Evolutionary conservation across 139 green algal species (phyloP), one percentile per base, ranked within the genome.

Genomic region (Chlamydomonas incerta): DNA sequence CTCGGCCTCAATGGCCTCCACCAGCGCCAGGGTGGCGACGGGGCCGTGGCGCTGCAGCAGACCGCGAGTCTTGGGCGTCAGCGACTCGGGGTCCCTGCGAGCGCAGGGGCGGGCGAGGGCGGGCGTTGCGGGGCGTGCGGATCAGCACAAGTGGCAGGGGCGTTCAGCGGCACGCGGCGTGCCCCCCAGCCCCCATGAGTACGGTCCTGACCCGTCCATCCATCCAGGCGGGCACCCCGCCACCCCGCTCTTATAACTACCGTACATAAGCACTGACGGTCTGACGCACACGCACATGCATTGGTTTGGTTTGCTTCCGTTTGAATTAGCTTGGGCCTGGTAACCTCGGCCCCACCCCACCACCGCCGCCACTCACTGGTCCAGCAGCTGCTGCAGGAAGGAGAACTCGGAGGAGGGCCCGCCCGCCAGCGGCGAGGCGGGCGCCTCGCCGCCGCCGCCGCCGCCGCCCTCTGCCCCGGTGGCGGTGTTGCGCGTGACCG

Each of bases 341-440:
- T 31, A 50, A 20, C 68, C n/a, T 55, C 17, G 14, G 17, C 35
- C 28, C 52, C 70, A 26, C 35, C 21, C 70, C 28, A 31, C n/a
- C 35, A 34, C 23, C 58, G 24, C 66, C 9, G 6, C 2, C 58
- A 58, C 76, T 83, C 41, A 83, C 77, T 83, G 63, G 20, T 83
- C 77, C 77, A 83, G 63, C 63, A 74, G 77, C 18, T 74, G 37
- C 77, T 66, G 77, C 62, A 83, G 77, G 1, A 66, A n/a, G 14
- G 29, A 41, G 63, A 70, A 70, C 63, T 70, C 35, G 37, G 60
- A 58, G 73, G 23, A n/a, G 52, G n/a, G n/a, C 13, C 52, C 31
- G 58, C 24, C 21, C 57, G 34, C 17, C 60, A 34, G 55, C 21
- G 72, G 57, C 26, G 28, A 3, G 11, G 20, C 33, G 62, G 26